phyloP scores from a whole-genome alignment of 768 basidiomycete genomes.

The Tulasnella sp. region DNA sequence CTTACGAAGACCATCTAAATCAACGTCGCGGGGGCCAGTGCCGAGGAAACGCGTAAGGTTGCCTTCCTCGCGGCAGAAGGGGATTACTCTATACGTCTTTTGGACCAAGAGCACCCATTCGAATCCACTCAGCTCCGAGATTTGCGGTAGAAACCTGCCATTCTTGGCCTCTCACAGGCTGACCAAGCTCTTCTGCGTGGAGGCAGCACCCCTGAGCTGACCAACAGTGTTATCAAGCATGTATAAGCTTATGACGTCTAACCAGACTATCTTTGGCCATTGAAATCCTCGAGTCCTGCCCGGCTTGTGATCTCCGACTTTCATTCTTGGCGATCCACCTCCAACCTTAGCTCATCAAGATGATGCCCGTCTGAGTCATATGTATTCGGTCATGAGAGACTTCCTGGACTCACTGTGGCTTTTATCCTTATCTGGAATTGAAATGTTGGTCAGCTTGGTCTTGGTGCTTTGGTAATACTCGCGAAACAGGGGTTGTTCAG shows the following conservation, averaged over 20 bases:
- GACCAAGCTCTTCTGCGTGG: neutral
- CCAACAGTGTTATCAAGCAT: slow-evolving; percentile 1
- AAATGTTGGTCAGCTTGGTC: neutral
- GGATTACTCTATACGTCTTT: no score
- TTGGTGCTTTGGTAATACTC: neutral
- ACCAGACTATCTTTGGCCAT: neutral
- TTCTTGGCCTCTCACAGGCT: neutral
- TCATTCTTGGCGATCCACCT: neutral
- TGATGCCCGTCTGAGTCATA: neutral
- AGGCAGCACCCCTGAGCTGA: neutral
- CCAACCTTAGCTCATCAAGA: neutral
- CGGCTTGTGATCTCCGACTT: neutral
- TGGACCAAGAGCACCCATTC: no score
- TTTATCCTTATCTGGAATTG: neutral
- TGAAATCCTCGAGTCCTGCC: neutral
- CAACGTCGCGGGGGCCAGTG: no score
- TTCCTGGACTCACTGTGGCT: neutral
- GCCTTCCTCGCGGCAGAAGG: no score
- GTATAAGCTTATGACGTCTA: neutral
- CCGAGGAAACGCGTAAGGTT: no score
- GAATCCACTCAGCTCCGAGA: no score
- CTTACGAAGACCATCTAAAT: no score
- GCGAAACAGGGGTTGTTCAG: neutral
- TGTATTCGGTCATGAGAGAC: neutral
- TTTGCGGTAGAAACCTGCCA: no score